phyloP scores from a whole-genome alignment of 129 eudicot species.

The Pittosporum tobira region DNA sequence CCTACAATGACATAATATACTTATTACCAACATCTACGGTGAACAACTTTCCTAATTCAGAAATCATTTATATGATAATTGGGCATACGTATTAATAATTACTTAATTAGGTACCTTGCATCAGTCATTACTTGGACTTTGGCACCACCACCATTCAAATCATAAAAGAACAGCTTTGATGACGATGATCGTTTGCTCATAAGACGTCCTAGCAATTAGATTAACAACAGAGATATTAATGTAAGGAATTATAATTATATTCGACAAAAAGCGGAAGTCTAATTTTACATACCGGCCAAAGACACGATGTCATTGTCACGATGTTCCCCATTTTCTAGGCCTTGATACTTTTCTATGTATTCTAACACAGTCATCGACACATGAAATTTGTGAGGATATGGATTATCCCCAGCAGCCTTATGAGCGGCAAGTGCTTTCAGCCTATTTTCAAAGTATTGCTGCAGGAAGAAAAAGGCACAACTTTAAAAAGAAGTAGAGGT shows the following conservation, averaged over 20 bases:
- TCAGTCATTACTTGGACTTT: constrained; percentile 94
- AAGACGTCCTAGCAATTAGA: constrained; percentile 45
- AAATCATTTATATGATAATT: background rate
- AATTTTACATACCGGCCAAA: constrained; percentile 49
- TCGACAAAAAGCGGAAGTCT: background rate
- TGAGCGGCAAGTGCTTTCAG: constrained; percentile 61
- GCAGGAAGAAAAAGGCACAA: constrained; percentile 21
- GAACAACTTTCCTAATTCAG: background rate
- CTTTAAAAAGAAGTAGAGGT: background rate
- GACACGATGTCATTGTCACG: constrained; percentile 58
- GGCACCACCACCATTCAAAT: constrained; percentile 74
- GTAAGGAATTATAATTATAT: background rate
- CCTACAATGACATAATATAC: constrained; percentile 41
- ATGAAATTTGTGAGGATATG: constrained; percentile 83
- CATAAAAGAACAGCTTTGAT: constrained; percentile 78
- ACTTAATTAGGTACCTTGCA: constrained; percentile 49
- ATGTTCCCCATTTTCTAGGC: constrained; percentile 53
- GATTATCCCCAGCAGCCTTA: constrained; percentile 63
- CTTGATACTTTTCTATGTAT: constrained; percentile 50
- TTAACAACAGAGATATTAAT: constrained; percentile 3
- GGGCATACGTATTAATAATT: background rate
- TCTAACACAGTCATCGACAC: constrained; percentile 47
- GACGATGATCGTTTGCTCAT: constrained; percentile 84
- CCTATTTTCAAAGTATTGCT: constrained; percentile 87
- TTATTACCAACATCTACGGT: no score